Conservation (phyloP, 106 monocot species). For the Platanthera guangdongensis region DNA sequence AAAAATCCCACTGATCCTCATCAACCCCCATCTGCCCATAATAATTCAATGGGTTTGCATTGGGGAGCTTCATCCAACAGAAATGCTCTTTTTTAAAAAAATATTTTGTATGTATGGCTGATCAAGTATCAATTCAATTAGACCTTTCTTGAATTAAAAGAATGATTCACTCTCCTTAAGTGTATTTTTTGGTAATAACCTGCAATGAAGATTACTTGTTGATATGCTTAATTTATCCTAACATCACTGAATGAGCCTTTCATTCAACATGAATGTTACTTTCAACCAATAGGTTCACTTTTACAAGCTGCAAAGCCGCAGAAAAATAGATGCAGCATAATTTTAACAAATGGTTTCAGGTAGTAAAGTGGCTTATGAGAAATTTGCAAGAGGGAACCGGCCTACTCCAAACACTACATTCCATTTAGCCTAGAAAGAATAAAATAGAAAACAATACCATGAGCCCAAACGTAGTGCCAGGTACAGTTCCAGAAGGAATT, state of each 20-base stretch:
- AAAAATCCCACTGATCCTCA: too few relatives aligned
- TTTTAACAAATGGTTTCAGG: neutral
- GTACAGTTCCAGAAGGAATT: conserved; percentile 46
- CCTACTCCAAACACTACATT: neutral
- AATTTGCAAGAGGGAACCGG: neutral
- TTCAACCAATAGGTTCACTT: neutral
- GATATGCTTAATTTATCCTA: neutral
- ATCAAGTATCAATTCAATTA: conserved; percentile 1
- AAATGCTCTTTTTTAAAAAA: neutral
- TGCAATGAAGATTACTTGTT: neutral
- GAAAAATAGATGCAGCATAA: neutral
- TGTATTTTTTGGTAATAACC: neutral
- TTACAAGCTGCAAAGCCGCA: neutral
- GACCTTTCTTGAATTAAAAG: neutral
- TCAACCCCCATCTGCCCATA: too few relatives aligned
- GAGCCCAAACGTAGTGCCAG: conserved; percentile 55
- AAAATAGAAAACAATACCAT: conserved; percentile 45
- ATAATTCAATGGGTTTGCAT: neutral
- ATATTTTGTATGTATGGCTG: neutral
- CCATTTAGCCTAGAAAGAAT: neutral
- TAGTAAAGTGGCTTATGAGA: neutral
- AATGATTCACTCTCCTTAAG: neutral
- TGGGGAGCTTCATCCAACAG: neutral
- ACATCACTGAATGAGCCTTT: neutral
- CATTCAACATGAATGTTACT: neutral